Evolutionary conservation across 495 filamentous ascomycete genomes (phyloP).

Genomic region (Xeromyces bisporus): DNA sequence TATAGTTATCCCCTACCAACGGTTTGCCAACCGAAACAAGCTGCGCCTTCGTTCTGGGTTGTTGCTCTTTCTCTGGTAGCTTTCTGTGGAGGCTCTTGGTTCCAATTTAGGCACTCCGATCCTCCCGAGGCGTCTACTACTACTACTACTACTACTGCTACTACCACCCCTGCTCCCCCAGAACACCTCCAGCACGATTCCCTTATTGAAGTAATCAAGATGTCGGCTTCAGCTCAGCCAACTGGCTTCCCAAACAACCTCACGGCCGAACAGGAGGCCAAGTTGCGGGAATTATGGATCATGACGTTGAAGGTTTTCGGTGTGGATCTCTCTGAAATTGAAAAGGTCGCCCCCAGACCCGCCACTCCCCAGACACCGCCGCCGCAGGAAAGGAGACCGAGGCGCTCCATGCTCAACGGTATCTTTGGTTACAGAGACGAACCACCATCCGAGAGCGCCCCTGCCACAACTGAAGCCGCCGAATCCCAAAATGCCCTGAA

Average conservation of each 20-base stretch:
- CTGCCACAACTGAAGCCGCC: slow-evolving; percentile 18
- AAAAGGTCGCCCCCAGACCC: slow-evolving; percentile 9
- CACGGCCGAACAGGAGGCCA: slow-evolving; percentile 73
- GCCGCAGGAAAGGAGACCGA: slow-evolving; percentile 54
- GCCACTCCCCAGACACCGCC: slow-evolving; percentile 10
- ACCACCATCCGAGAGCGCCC: slow-evolving; percentile 32
- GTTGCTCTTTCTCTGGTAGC: too few relatives aligned
- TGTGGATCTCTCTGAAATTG: slow-evolving; percentile 27
- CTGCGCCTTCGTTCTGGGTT: too few relatives aligned
- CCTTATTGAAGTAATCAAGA: slow-evolving; percentile 24
- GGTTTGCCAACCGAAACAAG: too few relatives aligned
- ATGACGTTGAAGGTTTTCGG: slow-evolving; percentile 66
- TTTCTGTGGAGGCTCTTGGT: too few relatives aligned
- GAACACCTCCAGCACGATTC: slow-evolving; percentile 7
- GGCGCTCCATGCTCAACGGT: too few relatives aligned
- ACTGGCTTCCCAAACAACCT: too few relatives aligned
- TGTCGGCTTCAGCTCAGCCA: too few relatives aligned
- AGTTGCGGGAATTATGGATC: slow-evolving; percentile 75
- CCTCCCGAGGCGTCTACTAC: too few relatives aligned
- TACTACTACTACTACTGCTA: too few relatives aligned
- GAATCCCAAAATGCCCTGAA: slow-evolving; percentile 19
- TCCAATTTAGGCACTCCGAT: too few relatives aligned
- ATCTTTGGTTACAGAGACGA: slow-evolving; percentile 47
- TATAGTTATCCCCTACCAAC: too few relatives aligned
- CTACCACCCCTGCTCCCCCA: too few relatives aligned